Conservation (phyloP, 768 basidiomycete genomes). For the Tricholoma bakamatsutake region DNA sequence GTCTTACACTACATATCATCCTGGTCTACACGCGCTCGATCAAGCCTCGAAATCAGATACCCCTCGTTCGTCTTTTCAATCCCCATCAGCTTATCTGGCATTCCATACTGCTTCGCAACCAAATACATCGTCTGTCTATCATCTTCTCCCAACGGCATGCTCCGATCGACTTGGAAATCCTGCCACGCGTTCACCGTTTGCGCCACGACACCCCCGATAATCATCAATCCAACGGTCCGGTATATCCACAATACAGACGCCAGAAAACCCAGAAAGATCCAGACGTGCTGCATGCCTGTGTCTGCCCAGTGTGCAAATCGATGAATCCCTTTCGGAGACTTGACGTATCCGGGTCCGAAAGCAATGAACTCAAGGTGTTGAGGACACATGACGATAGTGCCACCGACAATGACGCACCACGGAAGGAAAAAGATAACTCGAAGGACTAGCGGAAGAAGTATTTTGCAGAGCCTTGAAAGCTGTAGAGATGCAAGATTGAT, state of each 20-base stretch:
- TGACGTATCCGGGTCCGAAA: slow-evolving; percentile 28
- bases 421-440: slow-evolving; percentile 33
- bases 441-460: slow-evolving; percentile 15
- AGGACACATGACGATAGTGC: slow-evolving; percentile 32
- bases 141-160: slow-evolving; percentile 33
- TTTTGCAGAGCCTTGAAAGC: slow-evolving; percentile 3
- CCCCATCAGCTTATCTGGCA: slow-evolving; percentile 1
- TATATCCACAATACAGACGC: slow-evolving; percentile 22
- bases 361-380: slow-evolving; percentile 29
- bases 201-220: slow-evolving; percentile 20
- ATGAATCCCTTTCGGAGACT: slow-evolving; percentile 25
- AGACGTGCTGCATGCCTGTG: slow-evolving; percentile 30
- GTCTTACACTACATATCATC: too few relatives aligned
- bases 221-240: slow-evolving; percentile 20
- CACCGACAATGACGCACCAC: slow-evolving; percentile 42
- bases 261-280: slow-evolving; percentile 30
- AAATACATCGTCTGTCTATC: slow-evolving; percentile 35
- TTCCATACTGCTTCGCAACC: slow-evolving; percentile 6
- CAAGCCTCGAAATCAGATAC: slow-evolving; percentile 6
- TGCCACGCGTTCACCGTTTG: slow-evolving; percentile 32
- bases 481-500: not conserved
- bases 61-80: slow-evolving; percentile 11
- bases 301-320: slow-evolving; percentile 38
- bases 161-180: slow-evolving; percentile 27
- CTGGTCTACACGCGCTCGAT: not conserved